These are phyloP conservation scores for Amanita muscaria DNA, from an alignment of 768 basidiomycete species.

Conservation along the genomic window DNA sequence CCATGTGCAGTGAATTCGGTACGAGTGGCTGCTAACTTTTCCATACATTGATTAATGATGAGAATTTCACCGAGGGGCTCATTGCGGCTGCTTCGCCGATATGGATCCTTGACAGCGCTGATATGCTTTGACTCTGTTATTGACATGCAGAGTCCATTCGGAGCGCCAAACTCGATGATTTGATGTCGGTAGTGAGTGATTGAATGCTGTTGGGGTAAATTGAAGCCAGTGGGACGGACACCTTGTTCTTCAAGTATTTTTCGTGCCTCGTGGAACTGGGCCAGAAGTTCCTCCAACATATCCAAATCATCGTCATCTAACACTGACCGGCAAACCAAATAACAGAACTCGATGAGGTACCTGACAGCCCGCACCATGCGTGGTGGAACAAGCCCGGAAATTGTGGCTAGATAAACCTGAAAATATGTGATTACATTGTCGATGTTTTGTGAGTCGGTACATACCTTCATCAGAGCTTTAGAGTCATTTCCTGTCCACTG, in stretches of 20 bases:
- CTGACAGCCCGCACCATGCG: slow-evolving; percentile 9
- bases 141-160: slow-evolving; percentile 11
- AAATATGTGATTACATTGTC: too few relatives aligned
- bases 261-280: slow-evolving; percentile 8
- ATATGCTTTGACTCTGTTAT: slow-evolving; percentile 7
- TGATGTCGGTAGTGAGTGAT: slow-evolving; percentile 5
- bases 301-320: too few relatives aligned
- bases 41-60: slow-evolving; percentile 7
- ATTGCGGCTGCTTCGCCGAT: slow-evolving; percentile 5
- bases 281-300: slow-evolving; percentile 2
- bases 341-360: slow-evolving; percentile 20
- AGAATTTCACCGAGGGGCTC: slow-evolving; percentile 9
- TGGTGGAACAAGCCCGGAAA: background rate
- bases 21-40: slow-evolving; percentile 9
- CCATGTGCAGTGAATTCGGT: background rate
- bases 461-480: slow-evolving; percentile 22
- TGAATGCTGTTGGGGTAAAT: slow-evolving; percentile 8
- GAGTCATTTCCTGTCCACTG: slow-evolving; percentile 23
- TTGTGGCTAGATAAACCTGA: background rate
- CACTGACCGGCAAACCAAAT: slow-evolving; percentile 10
- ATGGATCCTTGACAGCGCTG: slow-evolving; percentile 6
- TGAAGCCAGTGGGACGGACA: background rate
- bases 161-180: slow-evolving; percentile 9
- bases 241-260: slow-evolving; percentile 14
- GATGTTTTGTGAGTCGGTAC: too few relatives aligned